Base-by-base conservation (phyloP, 306 rosid species). In the Quercus wislizeni region DNA sequence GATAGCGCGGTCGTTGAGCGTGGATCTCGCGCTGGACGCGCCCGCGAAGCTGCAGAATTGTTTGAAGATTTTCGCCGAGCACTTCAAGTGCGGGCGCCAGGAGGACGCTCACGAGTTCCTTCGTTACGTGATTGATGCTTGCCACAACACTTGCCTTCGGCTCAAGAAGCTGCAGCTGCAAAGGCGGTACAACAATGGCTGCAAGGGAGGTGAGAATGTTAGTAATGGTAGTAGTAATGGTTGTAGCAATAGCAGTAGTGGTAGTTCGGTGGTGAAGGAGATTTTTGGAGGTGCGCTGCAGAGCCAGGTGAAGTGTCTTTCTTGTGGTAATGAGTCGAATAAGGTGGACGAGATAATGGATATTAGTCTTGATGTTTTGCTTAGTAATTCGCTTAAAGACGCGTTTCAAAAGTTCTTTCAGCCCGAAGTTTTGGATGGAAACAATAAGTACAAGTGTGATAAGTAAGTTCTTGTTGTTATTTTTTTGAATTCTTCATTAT, bases 321-420 rank as follows among this genome's bases (percentile, higher is more conserved):
- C 89, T 55, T 96, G 99, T 84, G 98, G 98, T 76, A 82, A 78
- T n/a, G 99, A 93, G 84, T 96, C 98, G 19, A 96, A 96, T 89
- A 96, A 96, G 90, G 91, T 93, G 82, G 99, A 96, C 76, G 99
- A 96, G 90, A 93, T 96, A 70, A 96, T 93, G 99, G 99, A 96
- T 83, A 89, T 96, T 79, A 96, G 98, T 89, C 96, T 96, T 80
- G 99, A 96, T 89, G 90, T 96, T 88, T 82, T 91, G 86, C 97
- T 88, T 91, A 89, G 96, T 83, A 90, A 83, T 85, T 96, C 99
- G 73, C 91, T 96, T 79, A 89, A 75, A 86, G 99, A 91, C 17
- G 93, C 96, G 4, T 82, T 96, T 89, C 97, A 82, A 75, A 93
- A 84, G 84, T 96, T 96, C 80, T 96, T 96, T 76, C 97, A 90